Base-by-base conservation (phyloP, 371 early-diverging fungal genomes). In the Batkoa obscura region DNA sequence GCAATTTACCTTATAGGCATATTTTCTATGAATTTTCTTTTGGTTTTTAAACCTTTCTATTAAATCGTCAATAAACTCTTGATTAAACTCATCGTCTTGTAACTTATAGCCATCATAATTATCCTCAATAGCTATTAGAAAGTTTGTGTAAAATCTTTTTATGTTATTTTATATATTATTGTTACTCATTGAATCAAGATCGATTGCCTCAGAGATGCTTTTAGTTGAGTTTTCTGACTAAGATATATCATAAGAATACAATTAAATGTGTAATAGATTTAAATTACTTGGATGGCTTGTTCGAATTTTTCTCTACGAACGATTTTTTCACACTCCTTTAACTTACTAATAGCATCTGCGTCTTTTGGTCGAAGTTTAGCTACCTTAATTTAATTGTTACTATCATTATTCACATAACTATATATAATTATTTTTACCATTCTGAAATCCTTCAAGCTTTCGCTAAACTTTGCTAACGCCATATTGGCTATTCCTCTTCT, bases 1-100 rank as follows among this genome's bases (percentile, higher is more conserved):
- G 2, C 2, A 12, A 15, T 57, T 51, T 68, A 76, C 80, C 72
- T 80, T 67, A 61, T 81, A 88, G 30, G 84, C 79, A 66, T 88
- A 92, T 63, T 90, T 90, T 45, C 73, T 74, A 60, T 91, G 95
- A 62, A 95, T 72, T 66, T 79, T 86, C 71, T 92, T 94, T 64
- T 94, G 90, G 37, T 80, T 72, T 58, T 82, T 78, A 71, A 93
- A 84, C 57, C 82, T 74, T 37, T 80, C 76, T 43, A 88, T 71
- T 74, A 94, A 69, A 15, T 71, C 70, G 41, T 79, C 64, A 15
- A 88, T 78, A 73, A 94, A 95, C 43, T 78, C 79, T 55, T 69
- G 67, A 48, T 84, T 82, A 43, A 71, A 70, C 42, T 79, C 80
- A 33, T 79, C 74, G 10, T 70, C 66, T 23, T 76, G 70, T 60